phyloP scores from a whole-genome alignment of 495 filamentous ascomycete species.

The Aspergillus coremiiformis region DNA sequence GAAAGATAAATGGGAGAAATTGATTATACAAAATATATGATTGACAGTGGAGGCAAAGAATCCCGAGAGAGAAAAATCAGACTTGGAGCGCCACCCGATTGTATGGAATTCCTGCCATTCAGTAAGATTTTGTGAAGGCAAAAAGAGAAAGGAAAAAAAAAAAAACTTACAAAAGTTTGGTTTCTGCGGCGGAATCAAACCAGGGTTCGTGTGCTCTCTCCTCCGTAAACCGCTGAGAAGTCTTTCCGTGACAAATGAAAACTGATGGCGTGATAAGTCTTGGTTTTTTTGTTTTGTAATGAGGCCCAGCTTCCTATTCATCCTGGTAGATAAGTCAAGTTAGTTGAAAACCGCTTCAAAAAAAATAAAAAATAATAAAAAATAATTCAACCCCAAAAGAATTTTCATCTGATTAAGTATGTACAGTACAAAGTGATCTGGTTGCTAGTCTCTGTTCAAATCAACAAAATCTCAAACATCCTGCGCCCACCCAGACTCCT shows the following conservation, averaged over 20 bases:
- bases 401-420: conserved; percentile 19
- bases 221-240: neutral
- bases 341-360: neutral
- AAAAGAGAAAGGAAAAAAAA: neutral
- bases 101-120: too few species aligned
- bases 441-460: conserved; percentile 13
- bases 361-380: neutral
- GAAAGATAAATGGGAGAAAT: neutral
- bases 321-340: neutral
- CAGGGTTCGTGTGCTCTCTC: neutral
- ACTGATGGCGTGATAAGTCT: conserved; percentile 36
- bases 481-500: conserved; percentile 9
- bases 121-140: neutral
- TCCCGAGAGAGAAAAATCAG: neutral
- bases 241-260: conserved; percentile 41
- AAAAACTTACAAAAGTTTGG: neutral
- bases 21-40: neutral
- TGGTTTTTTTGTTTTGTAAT: too few species aligned
- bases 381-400: neutral
- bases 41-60: neutral
- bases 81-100: too few species aligned
- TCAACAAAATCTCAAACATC: conserved; percentile 3
- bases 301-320: neutral
- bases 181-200: conserved; percentile 3
- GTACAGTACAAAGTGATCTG: conserved; percentile 20